Evolutionary conservation across 2,329 filamentous ascomycete genomes (phyloP).

Genomic region (Teratosphaeria pseudoeucalypti): DNA sequence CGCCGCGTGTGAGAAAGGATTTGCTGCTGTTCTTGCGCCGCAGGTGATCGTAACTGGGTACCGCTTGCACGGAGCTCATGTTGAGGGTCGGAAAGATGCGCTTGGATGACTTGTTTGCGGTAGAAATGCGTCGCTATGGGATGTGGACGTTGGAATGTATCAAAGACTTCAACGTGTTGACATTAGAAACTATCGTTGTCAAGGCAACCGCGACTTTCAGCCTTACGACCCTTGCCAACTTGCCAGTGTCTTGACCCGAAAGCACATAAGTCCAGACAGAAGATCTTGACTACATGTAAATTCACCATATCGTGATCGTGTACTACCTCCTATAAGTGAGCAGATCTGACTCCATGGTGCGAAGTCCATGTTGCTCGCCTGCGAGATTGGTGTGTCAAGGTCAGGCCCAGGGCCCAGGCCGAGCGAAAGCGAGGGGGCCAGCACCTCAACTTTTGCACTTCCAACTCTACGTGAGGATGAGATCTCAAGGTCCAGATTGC

Average conservation of each 20-base stretch:
- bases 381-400: not conserved
- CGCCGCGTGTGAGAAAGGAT: conserved; percentile 23
- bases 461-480: not conserved
- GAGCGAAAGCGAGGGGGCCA: not conserved
- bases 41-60: conserved; percentile 45
- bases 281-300: too few species aligned
- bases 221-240: not conserved
- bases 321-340: too few species aligned
- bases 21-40: conserved; percentile 43
- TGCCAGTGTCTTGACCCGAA: too few species aligned
- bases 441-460: not conserved
- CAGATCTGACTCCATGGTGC: too few species aligned
- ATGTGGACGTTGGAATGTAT: conserved; percentile 1
- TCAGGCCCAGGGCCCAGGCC: not conserved
- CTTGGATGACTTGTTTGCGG: not conserved
- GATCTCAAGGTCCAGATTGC: not conserved
- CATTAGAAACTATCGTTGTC: not conserved
- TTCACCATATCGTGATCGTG: too few species aligned
- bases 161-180: not conserved
- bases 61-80: conserved; percentile 23
- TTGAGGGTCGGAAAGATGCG: not conserved
- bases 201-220: not conserved
- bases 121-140: not conserved
- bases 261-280: too few species aligned
- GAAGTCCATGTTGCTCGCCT: not conserved